phyloP scores from a whole-genome alignment of 83 land plant genomes.

The Thuja plicata region DNA sequence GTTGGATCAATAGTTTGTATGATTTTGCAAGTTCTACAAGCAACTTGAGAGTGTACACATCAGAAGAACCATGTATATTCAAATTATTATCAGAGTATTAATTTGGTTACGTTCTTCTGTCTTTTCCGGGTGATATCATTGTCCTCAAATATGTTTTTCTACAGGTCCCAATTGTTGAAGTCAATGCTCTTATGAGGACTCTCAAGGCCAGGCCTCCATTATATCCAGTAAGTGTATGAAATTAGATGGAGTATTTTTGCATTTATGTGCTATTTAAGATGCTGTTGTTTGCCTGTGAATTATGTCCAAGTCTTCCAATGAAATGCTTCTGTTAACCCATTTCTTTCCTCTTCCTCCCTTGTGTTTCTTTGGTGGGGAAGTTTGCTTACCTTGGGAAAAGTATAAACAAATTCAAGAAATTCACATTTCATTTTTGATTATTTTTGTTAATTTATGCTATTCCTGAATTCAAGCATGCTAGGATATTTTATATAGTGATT shows the following conservation, averaged over 20 bases:
- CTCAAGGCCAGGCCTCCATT: constrained; percentile 84
- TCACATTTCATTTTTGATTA: neutral
- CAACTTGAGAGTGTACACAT: no score
- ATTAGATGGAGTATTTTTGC: neutral
- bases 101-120: neutral
- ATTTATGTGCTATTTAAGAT: neutral
- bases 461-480: neutral
- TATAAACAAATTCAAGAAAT: neutral
- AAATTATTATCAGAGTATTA: neutral
- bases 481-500: neutral
- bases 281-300: neutral
- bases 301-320: constrained; percentile 1
- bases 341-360: neutral
- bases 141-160: constrained; percentile 5
- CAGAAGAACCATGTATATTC: neutral
- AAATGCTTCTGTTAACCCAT: neutral
- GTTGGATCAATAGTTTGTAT: no score
- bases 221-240: constrained; percentile 76
- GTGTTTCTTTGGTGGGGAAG: neutral
- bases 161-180: constrained; percentile 94
- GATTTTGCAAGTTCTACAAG: no score
- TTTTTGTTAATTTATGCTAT: neutral
- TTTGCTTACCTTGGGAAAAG: neutral
- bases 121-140: neutral
- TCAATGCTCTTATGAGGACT: constrained; percentile 88